Base-by-base conservation (phyloP, 2,329 filamentous ascomycete species). In the Beauveria sp. region DNA sequence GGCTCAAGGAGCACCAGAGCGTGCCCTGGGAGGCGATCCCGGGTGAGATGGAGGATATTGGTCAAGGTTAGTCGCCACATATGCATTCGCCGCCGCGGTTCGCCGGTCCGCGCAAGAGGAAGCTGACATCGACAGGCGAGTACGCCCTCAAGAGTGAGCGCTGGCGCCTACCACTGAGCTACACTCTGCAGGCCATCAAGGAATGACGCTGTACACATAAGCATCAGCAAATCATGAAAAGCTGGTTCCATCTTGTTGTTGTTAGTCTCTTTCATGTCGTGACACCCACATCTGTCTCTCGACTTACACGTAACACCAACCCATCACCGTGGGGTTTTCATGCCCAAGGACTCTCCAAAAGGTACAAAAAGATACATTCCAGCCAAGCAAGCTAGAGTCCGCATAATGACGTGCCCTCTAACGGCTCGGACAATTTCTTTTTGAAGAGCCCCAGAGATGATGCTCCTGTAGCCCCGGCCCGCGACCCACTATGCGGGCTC, bases 181-280 rank as follows among this genome's bases (percentile, higher is more conserved):
- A 64, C 38, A 65, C 64, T 12, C 60, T 65, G 2, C 64, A 64
- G 43, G 64, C 64, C 6, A 26, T 65, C 14, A 65, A 64, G 56
- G 56, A 57, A 10, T 58, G 51, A 43, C 10, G 24, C 16, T 43
- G 7, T 45, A 43, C 16, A 52, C 7, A 40, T 14, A 38, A 38
- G 34, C 34, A 14, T 38, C 34, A 38, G 34, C 12, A 38, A 38
- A 5, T 16, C 12, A 16, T 38, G 34, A 38, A 38, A 38, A 16
- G 5, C 34, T 14, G 12, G 34, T 14, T 14, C 5, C 34, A 16
- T 38, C 5, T 38, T 38, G 34, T 38, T 38, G 34, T 38, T 16
- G 34, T 5, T 16, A 14, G 34, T 38, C 34, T 38, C 34, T 14
- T 24, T 38, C 30, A n/a, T 52, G 22, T 18, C 6, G 50, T 52